Base-by-base conservation (phyloP, 2,329 filamentous ascomycete genomes). In the Aspergillus proliferans region DNA sequence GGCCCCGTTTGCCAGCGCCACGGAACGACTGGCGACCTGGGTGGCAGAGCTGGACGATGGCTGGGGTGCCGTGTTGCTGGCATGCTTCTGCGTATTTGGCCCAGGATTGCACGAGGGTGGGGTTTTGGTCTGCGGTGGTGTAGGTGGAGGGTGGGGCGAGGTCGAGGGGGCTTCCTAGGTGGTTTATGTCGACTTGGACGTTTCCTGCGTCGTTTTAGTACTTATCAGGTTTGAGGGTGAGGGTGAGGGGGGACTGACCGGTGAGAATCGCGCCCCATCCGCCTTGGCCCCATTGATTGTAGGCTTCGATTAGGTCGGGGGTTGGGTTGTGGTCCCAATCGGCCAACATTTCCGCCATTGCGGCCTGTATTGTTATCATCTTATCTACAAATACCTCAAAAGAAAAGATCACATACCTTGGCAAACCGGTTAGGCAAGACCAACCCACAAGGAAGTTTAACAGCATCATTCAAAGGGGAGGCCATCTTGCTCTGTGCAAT, bases 391-490 rank as follows among this genome's bases (percentile, higher is more conserved):
- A 4, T 40, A 8, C 12, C 52, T 47, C 57, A 38, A 38, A 19
- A 26, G 21, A 36, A 52, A 30, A 30, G 15, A 7, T 19, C 18
- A 15, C 44, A 12, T 49, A 67, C 65, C 62, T 75, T 76, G 44
- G 62, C 69, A 1, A 84, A 69, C 4, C 80, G 75, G 56, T 83
- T 83, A 2, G 77, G 76, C 2, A 83, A 60, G 0, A 69, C 72
- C 22, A 84, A 68, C 1, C 81, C 81, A 58, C 77, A 80, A 52
- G 76, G 75, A 1, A 82, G 69, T 34, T 71, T 77, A 14, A 80
- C 58, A 0, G 77, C 71, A 24, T 74, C 65, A 47, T 62, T 58
- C 8, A 75, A 50, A 22, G 59, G 50, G 8, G 60, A 61, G 38
- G 63, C 47, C 58, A 62, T 63, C 4, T 22, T 22, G 21, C 21